Conservation (phyloP, 2,329 filamentous ascomycete species). For the Alternaria consortialis region DNA sequence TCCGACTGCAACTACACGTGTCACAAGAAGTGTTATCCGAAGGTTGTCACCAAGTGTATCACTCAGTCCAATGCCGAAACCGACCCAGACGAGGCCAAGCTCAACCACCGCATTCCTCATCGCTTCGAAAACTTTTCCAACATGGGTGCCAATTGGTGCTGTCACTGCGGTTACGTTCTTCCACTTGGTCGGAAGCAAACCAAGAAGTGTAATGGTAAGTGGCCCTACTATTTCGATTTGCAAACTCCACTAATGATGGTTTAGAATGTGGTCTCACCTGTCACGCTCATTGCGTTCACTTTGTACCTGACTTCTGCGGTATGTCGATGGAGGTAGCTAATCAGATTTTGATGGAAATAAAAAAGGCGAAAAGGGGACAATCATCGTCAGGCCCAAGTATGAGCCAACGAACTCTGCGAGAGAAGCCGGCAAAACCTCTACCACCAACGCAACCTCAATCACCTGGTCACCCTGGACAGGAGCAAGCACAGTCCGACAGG, state of each 20-base stretch:
- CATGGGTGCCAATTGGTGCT: constrained; percentile 99
- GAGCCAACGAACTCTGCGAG: constrained; percentile 39
- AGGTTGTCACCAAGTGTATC: constrained; percentile 99
- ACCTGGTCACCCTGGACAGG: constrained; percentile 50
- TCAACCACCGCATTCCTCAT: constrained; percentile 99
- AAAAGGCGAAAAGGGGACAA: constrained; percentile 77
- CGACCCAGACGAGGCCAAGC: constrained; percentile 98
- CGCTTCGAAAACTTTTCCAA: constrained; percentile 97
- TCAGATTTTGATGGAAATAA: constrained; percentile 87
- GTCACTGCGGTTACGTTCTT: constrained; percentile 95
- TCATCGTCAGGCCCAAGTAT: constrained; percentile 63
- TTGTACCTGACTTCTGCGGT: constrained; percentile 97
- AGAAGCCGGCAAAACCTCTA: constrained; percentile 56
- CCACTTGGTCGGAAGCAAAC: constrained; percentile 95
- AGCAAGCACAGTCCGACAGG: constrained; percentile 52
- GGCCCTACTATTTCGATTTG: not conserved
- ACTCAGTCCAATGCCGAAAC: constrained; percentile 99
- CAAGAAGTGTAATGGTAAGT: constrained; percentile 84
- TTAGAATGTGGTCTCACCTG: constrained; percentile 90
- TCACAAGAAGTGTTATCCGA: constrained; percentile 95
- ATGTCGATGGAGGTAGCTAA: constrained; percentile 99
- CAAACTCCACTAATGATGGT: constrained; percentile 30
- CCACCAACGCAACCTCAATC: constrained; percentile 47
- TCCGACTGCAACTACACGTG: constrained; percentile 99
- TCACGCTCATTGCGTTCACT: constrained; percentile 89